phyloP scores from a whole-genome alignment of 805 yeast genomes.

The Kuraishia capsulata region DNA sequence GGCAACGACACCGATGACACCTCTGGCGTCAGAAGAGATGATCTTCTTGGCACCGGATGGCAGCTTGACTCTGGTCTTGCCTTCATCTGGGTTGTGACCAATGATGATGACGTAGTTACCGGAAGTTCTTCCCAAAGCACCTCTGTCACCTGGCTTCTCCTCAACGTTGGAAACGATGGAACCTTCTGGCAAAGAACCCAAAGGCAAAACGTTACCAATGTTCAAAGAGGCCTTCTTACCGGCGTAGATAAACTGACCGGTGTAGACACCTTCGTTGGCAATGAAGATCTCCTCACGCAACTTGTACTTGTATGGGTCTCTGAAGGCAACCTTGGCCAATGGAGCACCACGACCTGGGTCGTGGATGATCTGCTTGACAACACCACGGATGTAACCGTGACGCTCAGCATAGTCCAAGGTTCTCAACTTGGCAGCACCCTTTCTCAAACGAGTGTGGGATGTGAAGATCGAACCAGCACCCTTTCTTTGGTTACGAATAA shows the following conservation, averaged over 20 bases:
- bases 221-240: slow-evolving; percentile 97
- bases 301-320: slow-evolving; percentile 99
- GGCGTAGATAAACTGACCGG: slow-evolving; percentile 98
- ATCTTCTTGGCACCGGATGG: slow-evolving; percentile 99
- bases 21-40: slow-evolving; percentile 93
- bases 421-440: slow-evolving; percentile 99
- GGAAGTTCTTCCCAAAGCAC: slow-evolving; percentile 99
- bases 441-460: slow-evolving; percentile 99
- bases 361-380: slow-evolving; percentile 97
- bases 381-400: slow-evolving; percentile 99
- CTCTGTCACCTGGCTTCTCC: slow-evolving; percentile 52
- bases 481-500: slow-evolving; percentile 99
- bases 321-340: slow-evolving; percentile 96
- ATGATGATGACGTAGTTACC: slow-evolving; percentile 99
- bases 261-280: slow-evolving; percentile 99
- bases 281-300: slow-evolving; percentile 97
- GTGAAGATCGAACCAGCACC: slow-evolving; percentile 99
- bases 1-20: slow-evolving; percentile 99
- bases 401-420: slow-evolving; percentile 98
- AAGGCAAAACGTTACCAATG: slow-evolving; percentile 95
- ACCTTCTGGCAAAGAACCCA: slow-evolving; percentile 72
- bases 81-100: slow-evolving; percentile 99
- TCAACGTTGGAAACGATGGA: slow-evolving; percentile 43
- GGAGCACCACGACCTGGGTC: slow-evolving; percentile 99
- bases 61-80: slow-evolving; percentile 98